A percentile compares a stretch with the other conserved stretches of the same genome.
Evolutionary conservation across 208 protist species (phyloP).

Genomic region (Acanthamoeba castellanii): DNA sequence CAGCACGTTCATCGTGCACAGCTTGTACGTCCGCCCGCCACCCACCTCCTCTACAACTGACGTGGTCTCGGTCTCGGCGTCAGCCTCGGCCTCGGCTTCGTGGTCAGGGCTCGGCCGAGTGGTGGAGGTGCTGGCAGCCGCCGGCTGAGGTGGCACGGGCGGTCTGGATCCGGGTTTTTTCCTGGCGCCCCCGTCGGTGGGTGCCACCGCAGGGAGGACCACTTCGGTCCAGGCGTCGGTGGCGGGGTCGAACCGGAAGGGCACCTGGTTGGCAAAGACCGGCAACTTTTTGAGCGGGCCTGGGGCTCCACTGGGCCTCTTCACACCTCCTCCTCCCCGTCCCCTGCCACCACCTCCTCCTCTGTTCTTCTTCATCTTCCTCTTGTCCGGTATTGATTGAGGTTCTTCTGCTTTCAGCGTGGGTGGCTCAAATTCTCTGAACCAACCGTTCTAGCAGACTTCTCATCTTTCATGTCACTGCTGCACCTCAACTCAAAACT

Average conservation of each 20-base stretch:
- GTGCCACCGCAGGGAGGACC: neutral
- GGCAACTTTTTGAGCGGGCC: neutral
- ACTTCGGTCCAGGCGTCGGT: neutral
- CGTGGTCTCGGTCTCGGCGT: neutral
- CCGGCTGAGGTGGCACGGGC: neutral
- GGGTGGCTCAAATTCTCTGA: no score
- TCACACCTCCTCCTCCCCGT: neutral
- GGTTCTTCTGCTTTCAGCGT: no score
- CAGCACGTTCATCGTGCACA: constrained; percentile 52
- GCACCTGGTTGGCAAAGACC: constrained; percentile 50
- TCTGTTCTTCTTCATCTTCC: neutral
- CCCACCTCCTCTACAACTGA: neutral
- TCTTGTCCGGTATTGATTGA: no score
- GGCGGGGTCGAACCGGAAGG: constrained; percentile 7
- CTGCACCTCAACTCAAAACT: no score
- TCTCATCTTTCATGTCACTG: no score
- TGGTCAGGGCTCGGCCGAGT: neutral
- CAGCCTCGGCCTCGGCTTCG: neutral
- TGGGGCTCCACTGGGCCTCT: neutral
- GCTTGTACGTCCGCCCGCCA: neutral
- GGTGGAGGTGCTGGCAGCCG: neutral
- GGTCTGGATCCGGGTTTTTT: no score
- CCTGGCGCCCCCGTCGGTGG: neutral
- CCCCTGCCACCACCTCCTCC: neutral
- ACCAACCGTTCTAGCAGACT: no score